Percentiles rank a stretch among this genome's conserved stretches.
phyloP scores from a whole-genome alignment of 345 rosid genomes.

The Salix arbutifolia region DNA sequence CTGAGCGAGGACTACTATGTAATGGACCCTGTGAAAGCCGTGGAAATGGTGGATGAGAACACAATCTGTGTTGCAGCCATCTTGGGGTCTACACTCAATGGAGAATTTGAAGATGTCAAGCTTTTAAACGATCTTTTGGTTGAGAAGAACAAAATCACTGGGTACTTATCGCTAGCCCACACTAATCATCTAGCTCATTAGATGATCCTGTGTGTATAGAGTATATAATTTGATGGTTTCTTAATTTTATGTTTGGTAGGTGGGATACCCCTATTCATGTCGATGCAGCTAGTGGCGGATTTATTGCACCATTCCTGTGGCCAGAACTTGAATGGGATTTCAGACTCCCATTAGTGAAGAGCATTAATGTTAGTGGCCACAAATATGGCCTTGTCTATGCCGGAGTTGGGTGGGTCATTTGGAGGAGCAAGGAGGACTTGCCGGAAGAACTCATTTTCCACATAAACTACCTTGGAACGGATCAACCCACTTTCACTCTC shows the following conservation, averaged over 20 bases:
- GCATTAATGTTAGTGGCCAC: constrained; percentile 89
- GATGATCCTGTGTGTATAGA: neutral
- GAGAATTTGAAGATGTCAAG: constrained; percentile 94
- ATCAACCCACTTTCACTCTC: constrained; percentile 95
- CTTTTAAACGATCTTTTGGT: constrained; percentile 65
- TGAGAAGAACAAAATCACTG: constrained; percentile 70
- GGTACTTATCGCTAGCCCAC: constrained; percentile 31
- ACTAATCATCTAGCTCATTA: neutral
- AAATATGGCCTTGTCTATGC: constrained; percentile 91
- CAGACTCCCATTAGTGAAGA: constrained; percentile 80
- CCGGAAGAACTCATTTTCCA: constrained; percentile 96
- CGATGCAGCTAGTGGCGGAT: constrained; percentile 95
- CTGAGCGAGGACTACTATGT: constrained; percentile 84
- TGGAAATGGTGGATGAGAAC: constrained; percentile 91
- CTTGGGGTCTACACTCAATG: constrained; percentile 85
- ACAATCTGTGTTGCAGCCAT: constrained; percentile 96
- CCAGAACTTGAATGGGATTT: constrained; percentile 97
- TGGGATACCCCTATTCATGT: constrained; percentile 97
- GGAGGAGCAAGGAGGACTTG: constrained; percentile 78
- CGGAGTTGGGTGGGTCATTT: constrained; percentile 90
- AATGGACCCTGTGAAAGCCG: constrained; percentile 90
- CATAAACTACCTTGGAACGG: constrained; percentile 87
- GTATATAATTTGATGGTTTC: neutral
- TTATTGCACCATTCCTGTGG: constrained; percentile 85
- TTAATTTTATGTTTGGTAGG: constrained; percentile 22